A percentile compares a stretch with the other conserved stretches of the same genome.
Evolutionary conservation across 148 eudicot genomes (phyloP).

Genomic region (Polygonum maritimum): DNA sequence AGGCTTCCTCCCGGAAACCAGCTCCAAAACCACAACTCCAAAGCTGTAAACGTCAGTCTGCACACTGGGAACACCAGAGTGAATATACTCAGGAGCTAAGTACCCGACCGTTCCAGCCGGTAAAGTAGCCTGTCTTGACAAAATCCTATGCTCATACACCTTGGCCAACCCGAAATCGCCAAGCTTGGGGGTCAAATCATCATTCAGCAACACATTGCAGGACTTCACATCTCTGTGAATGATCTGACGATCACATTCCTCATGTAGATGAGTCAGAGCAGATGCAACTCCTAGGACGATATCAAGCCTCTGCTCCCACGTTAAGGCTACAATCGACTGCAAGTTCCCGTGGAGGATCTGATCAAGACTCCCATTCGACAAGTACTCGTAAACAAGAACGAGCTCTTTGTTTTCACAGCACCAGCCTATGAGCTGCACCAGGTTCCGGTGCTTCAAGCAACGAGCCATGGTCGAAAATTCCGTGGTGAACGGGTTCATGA

Average conservation of each 20-base stretch:
- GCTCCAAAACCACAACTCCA: constrained; percentile 25
- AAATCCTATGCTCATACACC: constrained; percentile 9
- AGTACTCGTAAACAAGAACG: constrained; percentile 34
- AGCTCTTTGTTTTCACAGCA: constrained; percentile 25
- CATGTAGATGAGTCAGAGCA: constrained; percentile 11
- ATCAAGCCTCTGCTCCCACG: constrained; percentile 30
- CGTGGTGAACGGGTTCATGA: constrained; percentile 25
- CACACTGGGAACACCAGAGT: constrained; percentile 3
- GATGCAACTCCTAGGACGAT: constrained; percentile 14
- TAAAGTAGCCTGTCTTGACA: constrained; percentile 1
- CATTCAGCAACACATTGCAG: constrained; percentile 16
- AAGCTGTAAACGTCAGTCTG: constrained; percentile 13
- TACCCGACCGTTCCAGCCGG: constrained; percentile 16
- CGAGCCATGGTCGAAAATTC: constrained; percentile 35
- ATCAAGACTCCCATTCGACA: constrained; percentile 45
- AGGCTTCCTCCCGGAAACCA: constrained; percentile 40
- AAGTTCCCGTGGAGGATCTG: constrained; percentile 27
- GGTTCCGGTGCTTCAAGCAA: constrained; percentile 17
- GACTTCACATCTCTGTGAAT: constrained; percentile 20
- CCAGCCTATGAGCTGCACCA: constrained; percentile 38
- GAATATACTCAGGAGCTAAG: constrained; percentile 14
- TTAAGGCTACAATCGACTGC: constrained; percentile 6
- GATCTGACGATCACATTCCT: constrained; percentile 19
- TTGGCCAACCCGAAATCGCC: constrained; percentile 21
- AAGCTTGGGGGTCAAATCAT: constrained; percentile 15